Evolutionary conservation across 2,329 filamentous ascomycete species (phyloP), one percentile per base, ranked within the genome.

Genomic region (Aspergillus sergii): DNA sequence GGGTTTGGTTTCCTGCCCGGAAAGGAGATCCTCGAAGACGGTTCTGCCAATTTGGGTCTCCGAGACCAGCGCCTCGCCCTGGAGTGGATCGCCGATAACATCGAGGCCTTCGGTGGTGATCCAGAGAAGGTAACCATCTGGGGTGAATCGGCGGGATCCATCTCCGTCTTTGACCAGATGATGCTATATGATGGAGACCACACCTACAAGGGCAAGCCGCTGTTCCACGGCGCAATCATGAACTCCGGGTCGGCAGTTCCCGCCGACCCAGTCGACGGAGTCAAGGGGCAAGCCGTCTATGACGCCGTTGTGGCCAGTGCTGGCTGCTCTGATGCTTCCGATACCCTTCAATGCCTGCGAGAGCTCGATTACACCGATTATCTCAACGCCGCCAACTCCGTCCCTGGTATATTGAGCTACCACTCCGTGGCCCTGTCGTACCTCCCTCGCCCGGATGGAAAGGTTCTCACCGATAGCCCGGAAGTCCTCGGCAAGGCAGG

Each of bases 171-270:
- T 56, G 86, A 93, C 70, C 92, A 94, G 69, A 92, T 93, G 86
- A 80, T 87, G 1, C 80, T 94, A 12, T 93, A 91, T 68, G 85
- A 87, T 39, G 91, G 92, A 8, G 82, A 94, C 75, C 86, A 87
- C 72, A 88, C 81, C 0, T 93, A 94, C 80, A 92, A 93, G 2
- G 90, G 88, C 59, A 88, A 90, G 70, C 82, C 88, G 1, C 82
- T 95, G 0, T 94, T 95, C 84, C 86, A 89, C 30, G 91, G 82
- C 1, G 91, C 82, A 30, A 94, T 94, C 69, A 94, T 95, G 91
- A 86, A 91, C 78, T 91, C 88, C 2, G 90, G 90, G 2, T 87
- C 83, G 61, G 75, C 89, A 2, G 77, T 86, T 0, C 89, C 89
- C 0, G 83, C 88, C 0, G 85, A 88, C 30, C 81, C 84, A 0